phyloP scores from a whole-genome alignment of 371 early-diverging fungal genomes.

The Mucor sp. region DNA sequence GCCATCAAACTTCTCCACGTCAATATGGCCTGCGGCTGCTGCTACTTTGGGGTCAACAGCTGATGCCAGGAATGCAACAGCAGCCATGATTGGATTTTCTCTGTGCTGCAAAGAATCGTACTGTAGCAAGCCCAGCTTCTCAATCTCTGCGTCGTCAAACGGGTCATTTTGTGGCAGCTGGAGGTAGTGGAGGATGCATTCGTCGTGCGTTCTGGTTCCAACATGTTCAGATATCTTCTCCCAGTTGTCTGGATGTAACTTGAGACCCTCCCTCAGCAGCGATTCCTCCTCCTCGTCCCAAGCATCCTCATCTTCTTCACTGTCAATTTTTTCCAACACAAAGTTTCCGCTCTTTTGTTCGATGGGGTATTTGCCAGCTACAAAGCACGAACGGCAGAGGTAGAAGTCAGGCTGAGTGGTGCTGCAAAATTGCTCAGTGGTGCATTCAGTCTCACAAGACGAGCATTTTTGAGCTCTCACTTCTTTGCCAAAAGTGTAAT shows the following conservation, averaged over 20 bases:
- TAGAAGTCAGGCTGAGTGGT: constrained; percentile 8
- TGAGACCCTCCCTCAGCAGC: constrained; percentile 36
- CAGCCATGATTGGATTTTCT: constrained; percentile 95
- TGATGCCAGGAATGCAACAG: constrained; percentile 95
- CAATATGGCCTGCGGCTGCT: constrained; percentile 72
- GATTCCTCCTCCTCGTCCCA: constrained; percentile 45
- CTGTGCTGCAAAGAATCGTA: constrained; percentile 68
- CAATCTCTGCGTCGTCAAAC: constrained; percentile 53
- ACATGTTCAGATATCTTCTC: constrained; percentile 45
- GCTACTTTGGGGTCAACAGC: constrained; percentile 93
- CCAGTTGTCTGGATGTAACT: constrained; percentile 40
- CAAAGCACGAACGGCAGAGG: constrained; percentile 23
- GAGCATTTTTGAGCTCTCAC: constrained; percentile 18
- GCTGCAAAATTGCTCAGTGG: constrained; percentile 19
- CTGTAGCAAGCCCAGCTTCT: constrained; percentile 44
- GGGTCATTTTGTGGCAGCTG: constrained; percentile 64
- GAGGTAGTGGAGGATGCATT: constrained; percentile 47
- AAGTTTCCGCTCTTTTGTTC: constrained; percentile 39
- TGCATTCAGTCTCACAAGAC: constrained; percentile 5
- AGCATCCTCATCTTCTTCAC: neutral
- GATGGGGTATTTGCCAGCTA: constrained; percentile 46
- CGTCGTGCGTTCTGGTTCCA: constrained; percentile 43
- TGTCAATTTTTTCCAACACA: constrained; percentile 5
- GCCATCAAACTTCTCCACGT: neutral
- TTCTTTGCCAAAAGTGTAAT: constrained; percentile 1